These are phyloP conservation scores for Didymella lethalis DNA, from an alignment of 2,329 filamentous ascomycete species.

Conservation along the genomic window DNA sequence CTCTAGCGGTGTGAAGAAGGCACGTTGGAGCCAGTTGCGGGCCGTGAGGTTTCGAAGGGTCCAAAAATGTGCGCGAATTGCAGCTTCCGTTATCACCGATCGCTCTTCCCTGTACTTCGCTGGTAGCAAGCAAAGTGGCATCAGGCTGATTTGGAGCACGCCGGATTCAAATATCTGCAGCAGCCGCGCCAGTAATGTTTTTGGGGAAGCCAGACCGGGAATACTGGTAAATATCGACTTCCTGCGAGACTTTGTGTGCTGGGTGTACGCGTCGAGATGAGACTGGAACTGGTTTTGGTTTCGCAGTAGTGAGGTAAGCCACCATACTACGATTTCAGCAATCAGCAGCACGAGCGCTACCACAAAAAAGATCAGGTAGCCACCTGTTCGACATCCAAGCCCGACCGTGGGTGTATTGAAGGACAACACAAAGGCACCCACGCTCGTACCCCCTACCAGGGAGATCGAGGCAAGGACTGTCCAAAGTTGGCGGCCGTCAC, in stretches of 20 bases:
- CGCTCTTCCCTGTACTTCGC: slow-evolving; percentile 2
- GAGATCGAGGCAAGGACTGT: slow-evolving; percentile 48
- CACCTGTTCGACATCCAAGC: slow-evolving; percentile 47
- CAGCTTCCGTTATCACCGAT: slow-evolving; percentile 1
- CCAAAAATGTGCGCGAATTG: slow-evolving; percentile 15
- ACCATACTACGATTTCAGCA: slow-evolving; percentile 49
- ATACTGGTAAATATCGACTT: slow-evolving; percentile 1
- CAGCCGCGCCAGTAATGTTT: neutral
- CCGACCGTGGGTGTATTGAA: slow-evolving; percentile 56
- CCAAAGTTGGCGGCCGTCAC: slow-evolving; percentile 51
- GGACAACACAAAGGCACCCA: slow-evolving; percentile 51
- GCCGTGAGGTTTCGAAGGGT: slow-evolving; percentile 18
- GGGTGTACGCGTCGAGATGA: slow-evolving; percentile 18
- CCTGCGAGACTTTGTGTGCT: neutral
- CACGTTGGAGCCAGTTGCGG: slow-evolving; percentile 33
- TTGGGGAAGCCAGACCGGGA: slow-evolving; percentile 13
- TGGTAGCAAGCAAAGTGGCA: slow-evolving; percentile 19
- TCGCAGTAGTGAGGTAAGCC: slow-evolving; percentile 35
- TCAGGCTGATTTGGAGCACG: slow-evolving; percentile 1
- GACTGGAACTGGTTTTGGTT: slow-evolving; percentile 6
- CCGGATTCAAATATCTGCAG: slow-evolving; percentile 6
- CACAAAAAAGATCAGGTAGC: slow-evolving; percentile 52
- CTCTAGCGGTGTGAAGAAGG: slow-evolving; percentile 47
- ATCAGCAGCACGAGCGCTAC: slow-evolving; percentile 42
- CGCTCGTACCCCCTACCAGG: slow-evolving; percentile 44